Conservation (phyloP, 2,329 filamentous ascomycete genomes). For the Epichloe festucae region DNA sequence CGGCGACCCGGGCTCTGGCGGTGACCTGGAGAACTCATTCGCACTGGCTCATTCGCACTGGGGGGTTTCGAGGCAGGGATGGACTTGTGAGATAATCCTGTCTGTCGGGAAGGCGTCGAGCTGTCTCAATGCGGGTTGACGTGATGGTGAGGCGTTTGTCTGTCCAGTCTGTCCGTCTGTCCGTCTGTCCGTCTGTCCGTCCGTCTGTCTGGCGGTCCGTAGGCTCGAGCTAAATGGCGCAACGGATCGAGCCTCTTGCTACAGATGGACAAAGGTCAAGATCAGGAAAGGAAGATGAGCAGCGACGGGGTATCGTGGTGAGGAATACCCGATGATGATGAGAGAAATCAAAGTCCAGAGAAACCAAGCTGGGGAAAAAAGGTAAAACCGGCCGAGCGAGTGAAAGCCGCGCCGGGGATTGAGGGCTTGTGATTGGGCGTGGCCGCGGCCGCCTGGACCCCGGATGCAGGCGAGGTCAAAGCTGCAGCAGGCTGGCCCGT, state of each 20-base stretch:
- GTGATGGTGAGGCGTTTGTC: not conserved
- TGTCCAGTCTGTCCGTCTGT: no score
- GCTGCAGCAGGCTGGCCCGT: not conserved
- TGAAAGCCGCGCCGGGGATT: not conserved
- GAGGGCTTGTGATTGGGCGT: not conserved
- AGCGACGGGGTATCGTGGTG: not conserved
- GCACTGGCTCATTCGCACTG: constrained; percentile 11
- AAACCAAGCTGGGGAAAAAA: no score
- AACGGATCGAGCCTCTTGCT: not conserved
- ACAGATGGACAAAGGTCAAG: no score
- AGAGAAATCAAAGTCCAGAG: not conserved
- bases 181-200: not conserved
- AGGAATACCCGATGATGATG: not conserved
- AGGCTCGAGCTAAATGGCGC: not conserved
- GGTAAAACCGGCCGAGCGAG: not conserved
- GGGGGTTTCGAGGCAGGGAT: not conserved
- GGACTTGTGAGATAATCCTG: not conserved
- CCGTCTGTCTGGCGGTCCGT: not conserved
- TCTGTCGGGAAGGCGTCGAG: not conserved
- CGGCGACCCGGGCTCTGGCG: constrained; percentile 15
- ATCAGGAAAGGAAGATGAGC: no score
- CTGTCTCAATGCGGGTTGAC: not conserved
- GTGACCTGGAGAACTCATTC: constrained; percentile 19
- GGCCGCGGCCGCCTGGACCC: not conserved
- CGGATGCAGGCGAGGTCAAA: not conserved